Conservation (phyloP, 2,329 filamentous ascomycete genomes). For the Aspergillus proliferans region DNA sequence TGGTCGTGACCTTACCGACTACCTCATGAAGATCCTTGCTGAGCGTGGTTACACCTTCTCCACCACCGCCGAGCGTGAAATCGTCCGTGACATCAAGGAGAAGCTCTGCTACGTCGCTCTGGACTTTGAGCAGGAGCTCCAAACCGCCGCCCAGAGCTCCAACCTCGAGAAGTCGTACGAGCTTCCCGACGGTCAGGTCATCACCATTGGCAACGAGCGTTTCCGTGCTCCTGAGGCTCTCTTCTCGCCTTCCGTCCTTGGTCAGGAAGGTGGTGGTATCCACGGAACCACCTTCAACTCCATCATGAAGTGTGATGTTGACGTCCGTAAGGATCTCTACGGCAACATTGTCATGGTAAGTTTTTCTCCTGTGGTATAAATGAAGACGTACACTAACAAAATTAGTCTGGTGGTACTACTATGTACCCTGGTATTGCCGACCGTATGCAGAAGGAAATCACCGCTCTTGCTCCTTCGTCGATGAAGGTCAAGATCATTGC, state of each 20-base stretch:
- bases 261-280: conserved; percentile 97
- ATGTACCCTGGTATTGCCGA: conserved; percentile 99
- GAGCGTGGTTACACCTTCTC: conserved; percentile 99
- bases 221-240: conserved; percentile 99
- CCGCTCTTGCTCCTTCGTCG: conserved; percentile 94
- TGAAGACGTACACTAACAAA: conserved; percentile 9
- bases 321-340: conserved; percentile 99
- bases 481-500: conserved; percentile 99
- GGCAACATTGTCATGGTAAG: conserved; percentile 99
- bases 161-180: conserved; percentile 99
- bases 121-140: conserved; percentile 99
- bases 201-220: conserved; percentile 99
- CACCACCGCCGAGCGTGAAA: conserved; percentile 99
- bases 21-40: conserved; percentile 99
- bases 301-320: conserved; percentile 99
- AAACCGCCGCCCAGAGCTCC: conserved; percentile 98
- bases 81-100: conserved; percentile 99
- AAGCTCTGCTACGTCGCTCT: conserved; percentile 99
- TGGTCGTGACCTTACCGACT: conserved; percentile 99
- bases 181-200: conserved; percentile 98
- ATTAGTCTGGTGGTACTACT: conserved; percentile 97
- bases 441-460: conserved; percentile 99
- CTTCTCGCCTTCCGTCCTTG: conserved; percentile 97
- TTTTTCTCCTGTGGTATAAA: conserved; percentile 17
- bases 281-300: conserved; percentile 99